These are phyloP conservation scores for Colletotrichum siamense DNA, from an alignment of 2,329 filamentous ascomycete species.

Conservation along the genomic window DNA sequence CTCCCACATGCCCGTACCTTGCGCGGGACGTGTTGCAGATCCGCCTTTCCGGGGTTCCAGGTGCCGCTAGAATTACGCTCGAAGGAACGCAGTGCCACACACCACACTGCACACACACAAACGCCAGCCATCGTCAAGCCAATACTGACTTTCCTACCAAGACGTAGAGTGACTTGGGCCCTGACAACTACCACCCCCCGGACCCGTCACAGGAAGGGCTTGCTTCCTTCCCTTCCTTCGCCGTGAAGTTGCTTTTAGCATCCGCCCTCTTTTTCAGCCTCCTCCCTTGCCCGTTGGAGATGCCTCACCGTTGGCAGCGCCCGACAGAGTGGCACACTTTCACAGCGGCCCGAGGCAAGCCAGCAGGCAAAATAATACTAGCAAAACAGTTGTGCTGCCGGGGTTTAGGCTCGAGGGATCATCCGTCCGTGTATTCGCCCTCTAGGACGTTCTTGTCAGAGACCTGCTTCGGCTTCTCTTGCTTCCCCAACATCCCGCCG, in stretches of 20 bases:
- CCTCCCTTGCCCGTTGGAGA: not conserved
- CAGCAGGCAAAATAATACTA: not conserved
- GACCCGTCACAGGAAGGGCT: not conserved
- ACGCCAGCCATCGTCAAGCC: not conserved
- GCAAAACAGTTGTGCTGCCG: not conserved
- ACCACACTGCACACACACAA: not conserved
- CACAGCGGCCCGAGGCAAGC: not conserved
- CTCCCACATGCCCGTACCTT: conserved; percentile 12
- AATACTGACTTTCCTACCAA: not conserved
- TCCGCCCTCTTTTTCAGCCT: not conserved
- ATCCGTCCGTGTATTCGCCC: conserved; percentile 29
- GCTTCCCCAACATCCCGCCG: conserved; percentile 23
- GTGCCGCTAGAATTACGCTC: conserved; percentile 10
- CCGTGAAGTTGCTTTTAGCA: not conserved
- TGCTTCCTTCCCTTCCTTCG: not conserved
- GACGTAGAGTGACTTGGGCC: not conserved
- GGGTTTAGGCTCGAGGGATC: not conserved
- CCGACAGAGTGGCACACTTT: not conserved
- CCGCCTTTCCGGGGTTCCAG: conserved; percentile 17
- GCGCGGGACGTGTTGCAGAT: conserved; percentile 18
- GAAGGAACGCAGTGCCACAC: not conserved
- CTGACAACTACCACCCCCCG: not conserved
- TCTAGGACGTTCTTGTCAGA: conserved; percentile 36
- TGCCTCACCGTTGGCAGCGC: not conserved
- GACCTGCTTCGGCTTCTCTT: conserved; percentile 44